Evolutionary conservation across 129 eudicot species (phyloP).

Genomic region (Flaveria linearis): DNA sequence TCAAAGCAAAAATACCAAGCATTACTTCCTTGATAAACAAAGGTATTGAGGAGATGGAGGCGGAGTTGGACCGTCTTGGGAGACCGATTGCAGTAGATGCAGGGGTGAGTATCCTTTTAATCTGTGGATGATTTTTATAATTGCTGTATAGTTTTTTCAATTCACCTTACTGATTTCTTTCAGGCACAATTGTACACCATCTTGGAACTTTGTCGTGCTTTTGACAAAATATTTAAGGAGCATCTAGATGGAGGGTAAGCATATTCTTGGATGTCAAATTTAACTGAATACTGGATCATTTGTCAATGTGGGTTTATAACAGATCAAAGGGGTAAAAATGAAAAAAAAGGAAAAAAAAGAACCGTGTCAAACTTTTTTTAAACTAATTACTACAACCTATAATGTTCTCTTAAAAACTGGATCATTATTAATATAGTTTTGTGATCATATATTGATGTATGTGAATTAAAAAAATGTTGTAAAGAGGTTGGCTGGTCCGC

Average conservation of each 20-base stretch:
- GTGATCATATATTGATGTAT: not conserved
- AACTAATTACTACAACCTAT: not conserved
- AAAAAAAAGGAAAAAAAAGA: not conserved
- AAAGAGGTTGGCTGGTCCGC: not conserved
- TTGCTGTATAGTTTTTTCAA: not conserved
- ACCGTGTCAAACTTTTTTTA: not conserved
- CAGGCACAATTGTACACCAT: constrained; percentile 72
- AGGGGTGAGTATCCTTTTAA: constrained; percentile 41
- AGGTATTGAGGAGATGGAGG: constrained; percentile 64
- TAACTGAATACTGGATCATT: not conserved
- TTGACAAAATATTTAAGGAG: constrained; percentile 62
- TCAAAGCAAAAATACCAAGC: constrained; percentile 57
- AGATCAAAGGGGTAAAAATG: not conserved
- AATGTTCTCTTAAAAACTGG: not conserved
- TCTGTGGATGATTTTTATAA: not conserved
- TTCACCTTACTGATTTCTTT: constrained; percentile 16
- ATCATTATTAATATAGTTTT: not conserved
- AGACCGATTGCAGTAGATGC: constrained; percentile 65
- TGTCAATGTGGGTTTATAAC: not conserved
- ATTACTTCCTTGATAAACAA: constrained; percentile 57
- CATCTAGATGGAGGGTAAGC: constrained; percentile 77
- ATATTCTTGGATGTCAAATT: not conserved
- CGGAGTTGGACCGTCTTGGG: constrained; percentile 58
- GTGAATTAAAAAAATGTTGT: not conserved
- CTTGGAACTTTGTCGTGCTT: constrained; percentile 73